Base-by-base conservation (phyloP, 176 grass and related monocot species). In the Oryza glumipatula region DNA sequence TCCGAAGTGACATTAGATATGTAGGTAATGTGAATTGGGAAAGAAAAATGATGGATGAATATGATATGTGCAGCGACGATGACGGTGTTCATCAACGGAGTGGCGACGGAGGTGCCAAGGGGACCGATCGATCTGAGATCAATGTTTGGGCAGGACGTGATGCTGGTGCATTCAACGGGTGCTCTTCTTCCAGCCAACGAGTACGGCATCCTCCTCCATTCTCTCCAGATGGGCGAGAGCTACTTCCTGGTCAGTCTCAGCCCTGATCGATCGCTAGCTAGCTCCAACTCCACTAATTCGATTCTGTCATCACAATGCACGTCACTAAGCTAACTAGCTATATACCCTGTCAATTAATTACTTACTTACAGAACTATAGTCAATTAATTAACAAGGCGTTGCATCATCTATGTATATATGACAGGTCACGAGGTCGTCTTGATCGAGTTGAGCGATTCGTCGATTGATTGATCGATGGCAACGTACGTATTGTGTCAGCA, bases 41-140 rank as follows among this genome's bases (percentile, higher is more conserved):
- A 32, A 32, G 15, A 54, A 19, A 17, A 52, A 6, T 5, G 13
- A 52, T 4, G 13, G 15, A 16, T 30, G 17, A 28, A 32, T 32
- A 21, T n/a, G 54, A 22, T 61, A 8, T 7, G 3, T 47, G 68
- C 82, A 94, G 96, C 79, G 49, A 86, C 68, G 32, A 89, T 98
- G 32, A 93, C 89, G 23, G 96, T 98, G 85, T 95, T 98, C 87
- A 98, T 98, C 58, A 95, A 98, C 73, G 96, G 96, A 28, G 86
- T 88, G 1, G 82, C 89, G 79, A 91, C 85, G 72, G 96, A 98
- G 85, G 91, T 98, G 60, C 93, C 93, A 1, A 78, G 85, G 51
- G 96, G 96, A 0, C 91, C 91, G 8, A 95, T 98, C 67, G 96
- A 98, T 74, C 68, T 94, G 83, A 64, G 89, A 26, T 86, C 93